Evolutionary conservation across 305 asterid genomes (phyloP).

Genomic region (Plantago rigida): DNA sequence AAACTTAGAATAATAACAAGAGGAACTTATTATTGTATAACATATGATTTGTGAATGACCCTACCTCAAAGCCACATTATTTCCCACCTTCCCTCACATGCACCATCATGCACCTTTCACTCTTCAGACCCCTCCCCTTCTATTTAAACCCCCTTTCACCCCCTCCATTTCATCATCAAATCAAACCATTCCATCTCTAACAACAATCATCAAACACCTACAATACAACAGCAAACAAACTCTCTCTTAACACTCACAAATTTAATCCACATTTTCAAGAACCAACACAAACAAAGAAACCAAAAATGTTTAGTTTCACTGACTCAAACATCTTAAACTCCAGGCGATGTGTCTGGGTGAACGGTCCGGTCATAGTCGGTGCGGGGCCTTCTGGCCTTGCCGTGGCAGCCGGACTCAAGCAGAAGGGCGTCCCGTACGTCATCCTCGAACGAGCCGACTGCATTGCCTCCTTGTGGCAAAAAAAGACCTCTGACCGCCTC

Average conservation of each 20-base stretch:
- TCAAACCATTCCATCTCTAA: constrained; percentile 26
- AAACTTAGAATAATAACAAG: constrained; percentile 22
- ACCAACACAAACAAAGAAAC: neutral
- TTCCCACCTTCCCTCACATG: constrained; percentile 47
- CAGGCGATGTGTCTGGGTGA: constrained; percentile 72
- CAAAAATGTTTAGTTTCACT: constrained; percentile 44
- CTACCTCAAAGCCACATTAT: constrained; percentile 31
- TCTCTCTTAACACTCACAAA: neutral
- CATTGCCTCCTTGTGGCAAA: constrained; percentile 86
- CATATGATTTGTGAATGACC: constrained; percentile 33
- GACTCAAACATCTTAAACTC: constrained; percentile 37
- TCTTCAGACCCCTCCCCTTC: constrained; percentile 18
- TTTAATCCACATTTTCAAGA: neutral
- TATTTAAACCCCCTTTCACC: constrained; percentile 43
- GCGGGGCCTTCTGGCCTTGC: constrained; percentile 92
- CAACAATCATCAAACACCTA: neutral
- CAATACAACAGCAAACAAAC: neutral
- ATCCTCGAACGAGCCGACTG: constrained; percentile 67
- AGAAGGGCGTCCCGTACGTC: constrained; percentile 58
- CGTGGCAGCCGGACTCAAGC: constrained; percentile 70
- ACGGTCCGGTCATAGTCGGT: constrained; percentile 81
- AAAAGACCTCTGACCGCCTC: constrained; percentile 68
- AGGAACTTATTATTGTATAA: constrained; percentile 24
- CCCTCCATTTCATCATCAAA: constrained; percentile 13
- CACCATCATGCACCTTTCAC: constrained; percentile 23